Evolutionary conservation across 1,284 basidiomycete genomes (phyloP), one percentile per base, ranked within the genome.

Genomic region (Rhodofomes roseus): DNA sequence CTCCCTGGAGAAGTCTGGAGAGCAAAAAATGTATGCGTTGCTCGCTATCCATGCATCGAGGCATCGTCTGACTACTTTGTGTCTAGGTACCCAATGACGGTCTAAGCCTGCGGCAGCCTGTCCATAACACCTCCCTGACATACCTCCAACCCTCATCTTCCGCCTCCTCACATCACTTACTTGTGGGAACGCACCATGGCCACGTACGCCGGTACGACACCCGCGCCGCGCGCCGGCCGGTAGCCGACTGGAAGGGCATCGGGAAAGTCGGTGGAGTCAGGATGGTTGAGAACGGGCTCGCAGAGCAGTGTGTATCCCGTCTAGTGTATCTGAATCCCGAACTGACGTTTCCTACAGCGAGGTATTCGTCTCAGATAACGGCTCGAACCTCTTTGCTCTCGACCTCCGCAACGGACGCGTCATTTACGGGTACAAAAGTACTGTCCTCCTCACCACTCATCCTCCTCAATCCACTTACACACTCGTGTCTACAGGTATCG

Each of bases 161-260:
- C 14, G 60, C 76, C 0, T 70, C 62, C 46, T 73, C 74, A n/a
- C 76, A 79, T 18, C 81, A 88, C 56, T 70, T 96, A 18, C 76
- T 89, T 8, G 83, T 85, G 14, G 94, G 94, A 0, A 95, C 92
- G 0, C 84, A 87, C 60, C 76, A 86, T 40, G 94, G 94, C 9
- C 83, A 89, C 63, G 77, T 96, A 2, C 81, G 91, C 57, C 79
- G 85, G 54, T 96, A 95, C 70, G 94, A 96, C 69, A 92, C 87
- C 2, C 84, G 92, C 51, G 77, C 83, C 20, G 87, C 85, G 31
- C 82, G 86, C 25, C 82, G 85, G 58, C 92, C 92, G 20, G 81
- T 89, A 6, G 79, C 84, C 22, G 83, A 89, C 63, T 91, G 89
- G 79, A 81, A 81, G 60, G 76, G 75, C 1, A 69, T 91, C 11